phyloP scores from a whole-genome alignment of 495 filamentous ascomycete genomes.

The Amorphotheca resinae region DNA sequence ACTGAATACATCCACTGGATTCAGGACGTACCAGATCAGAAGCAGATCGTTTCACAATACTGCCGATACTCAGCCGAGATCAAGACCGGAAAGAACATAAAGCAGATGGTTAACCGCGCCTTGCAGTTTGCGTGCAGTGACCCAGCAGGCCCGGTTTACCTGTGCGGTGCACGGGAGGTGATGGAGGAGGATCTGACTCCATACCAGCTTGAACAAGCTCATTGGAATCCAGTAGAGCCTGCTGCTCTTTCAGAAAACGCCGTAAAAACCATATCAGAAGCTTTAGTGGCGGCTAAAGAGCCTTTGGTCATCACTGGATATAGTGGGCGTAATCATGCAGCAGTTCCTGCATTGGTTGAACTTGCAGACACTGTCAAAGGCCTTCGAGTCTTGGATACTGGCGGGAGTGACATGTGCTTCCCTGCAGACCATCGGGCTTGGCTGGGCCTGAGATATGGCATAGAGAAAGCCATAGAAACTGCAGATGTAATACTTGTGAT shows the following conservation, averaged over 20 bases:
- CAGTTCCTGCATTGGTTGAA: slow-evolving; percentile 59
- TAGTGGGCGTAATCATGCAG: slow-evolving; percentile 59
- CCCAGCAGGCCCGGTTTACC: slow-evolving; percentile 77
- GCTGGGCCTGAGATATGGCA: slow-evolving; percentile 66
- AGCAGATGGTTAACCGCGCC: slow-evolving; percentile 89
- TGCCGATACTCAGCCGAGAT: slow-evolving; percentile 87
- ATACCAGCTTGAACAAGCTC: slow-evolving; percentile 57
- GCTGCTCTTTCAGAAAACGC: slow-evolving; percentile 57
- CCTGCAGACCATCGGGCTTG: slow-evolving; percentile 61
- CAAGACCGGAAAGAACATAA: slow-evolving; percentile 85
- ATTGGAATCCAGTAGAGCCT: slow-evolving; percentile 66
- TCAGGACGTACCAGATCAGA: slow-evolving; percentile 92
- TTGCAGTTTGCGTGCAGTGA: slow-evolving; percentile 74
- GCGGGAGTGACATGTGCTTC: slow-evolving; percentile 93
- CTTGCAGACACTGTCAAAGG: slow-evolving; percentile 69
- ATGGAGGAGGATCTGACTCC: slow-evolving; percentile 88
- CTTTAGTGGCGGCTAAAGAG: slow-evolving; percentile 58
- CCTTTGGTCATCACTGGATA: slow-evolving; percentile 80
- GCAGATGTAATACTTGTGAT: slow-evolving; percentile 79
- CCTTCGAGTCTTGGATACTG: slow-evolving; percentile 75
- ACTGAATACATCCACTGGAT: slow-evolving; percentile 98
- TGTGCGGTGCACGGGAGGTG: slow-evolving; percentile 72
- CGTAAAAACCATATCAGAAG: slow-evolving; percentile 54
- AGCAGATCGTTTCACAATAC: slow-evolving; percentile 82
- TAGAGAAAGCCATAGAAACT: slow-evolving; percentile 58